Evolutionary conservation across 306 rosid species (phyloP), one percentile per base, ranked within the genome.

Genomic region (Myrica gale): DNA sequence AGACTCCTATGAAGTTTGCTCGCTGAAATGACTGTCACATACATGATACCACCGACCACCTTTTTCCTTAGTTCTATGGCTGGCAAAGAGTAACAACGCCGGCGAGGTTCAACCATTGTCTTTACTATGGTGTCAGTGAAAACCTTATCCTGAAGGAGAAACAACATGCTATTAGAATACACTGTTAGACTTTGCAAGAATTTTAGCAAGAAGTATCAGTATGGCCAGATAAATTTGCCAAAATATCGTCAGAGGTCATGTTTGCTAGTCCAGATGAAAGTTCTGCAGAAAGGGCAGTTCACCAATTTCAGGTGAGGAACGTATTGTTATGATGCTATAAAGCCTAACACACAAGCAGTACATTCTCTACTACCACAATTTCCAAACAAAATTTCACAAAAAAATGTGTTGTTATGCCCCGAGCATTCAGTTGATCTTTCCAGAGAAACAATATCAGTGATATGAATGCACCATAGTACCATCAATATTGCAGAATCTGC

Each of bases 61-160:
- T 70, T 87, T 81, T 89, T 96, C 81, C 88, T 83, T 23, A 92
- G 83, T 74, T 87, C 93, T 65, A 82, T 86, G 0, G 97, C 89
- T 76, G 98, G 98, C 86, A 96, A 83, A 69, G 98, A 76, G 80
- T 84, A 85, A 83, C 99, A 96, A 8, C 92, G 96, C 6, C 98
- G 92, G 42, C 89, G 93, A 87, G 99, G 98, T 82, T 96, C 99
- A 78, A 96, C 99, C 99, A 92, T 96, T 13, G 97, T 96, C 81
- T 89, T 96, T 45, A 80, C 88, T 80, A 96, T 71, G 47, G 95
- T 87, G 54, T 96, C 99, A 8, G 88, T 83, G 41, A 88, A 87
- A 79, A 89, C 78, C 81, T 92, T 96, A 86, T 84, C 96, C 99
- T 96, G 79, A 73, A 83, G 44, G 79, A 70, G 57, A 73, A 56